Conservation (phyloP, 2,329 filamentous ascomycete genomes). For the Fusarium albidum region DNA sequence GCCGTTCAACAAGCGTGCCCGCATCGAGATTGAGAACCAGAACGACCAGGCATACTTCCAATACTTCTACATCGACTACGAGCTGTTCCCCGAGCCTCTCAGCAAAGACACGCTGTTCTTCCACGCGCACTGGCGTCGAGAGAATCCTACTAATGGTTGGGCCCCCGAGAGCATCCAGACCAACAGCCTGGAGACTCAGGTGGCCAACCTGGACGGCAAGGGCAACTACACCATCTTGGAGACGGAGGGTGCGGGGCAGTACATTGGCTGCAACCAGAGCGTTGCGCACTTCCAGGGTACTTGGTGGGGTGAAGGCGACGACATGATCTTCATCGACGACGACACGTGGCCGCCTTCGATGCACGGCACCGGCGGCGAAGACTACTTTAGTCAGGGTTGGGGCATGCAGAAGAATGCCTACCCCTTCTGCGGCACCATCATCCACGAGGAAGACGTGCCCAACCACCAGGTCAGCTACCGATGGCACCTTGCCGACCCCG, state of each 20-base stretch:
- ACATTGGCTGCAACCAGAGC: slow-evolving; percentile 46
- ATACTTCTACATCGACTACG: slow-evolving; percentile 48
- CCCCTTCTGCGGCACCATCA: slow-evolving; percentile 44
- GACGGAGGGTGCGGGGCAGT: slow-evolving; percentile 42
- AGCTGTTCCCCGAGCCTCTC: slow-evolving; percentile 38
- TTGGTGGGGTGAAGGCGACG: slow-evolving; percentile 47
- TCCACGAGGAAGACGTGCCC: slow-evolving; percentile 45
- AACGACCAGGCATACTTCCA: slow-evolving; percentile 44
- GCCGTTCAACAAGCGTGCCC: slow-evolving; percentile 47
- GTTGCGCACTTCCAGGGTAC: slow-evolving; percentile 45
- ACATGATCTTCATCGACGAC: slow-evolving; percentile 48
- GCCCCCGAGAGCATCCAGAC: slow-evolving; percentile 42
- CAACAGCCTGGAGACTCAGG: slow-evolving; percentile 44
- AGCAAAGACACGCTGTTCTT: slow-evolving; percentile 44
- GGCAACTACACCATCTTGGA: slow-evolving; percentile 44
- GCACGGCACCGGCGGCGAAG: slow-evolving; percentile 46
- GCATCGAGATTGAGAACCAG: slow-evolving; percentile 47
- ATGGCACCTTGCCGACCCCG: slow-evolving; percentile 45
- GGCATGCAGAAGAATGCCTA: slow-evolving; percentile 48
- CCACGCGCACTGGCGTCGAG: slow-evolving; percentile 45
- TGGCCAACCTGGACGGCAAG: slow-evolving; percentile 42
- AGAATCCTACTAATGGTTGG: slow-evolving; percentile 46
- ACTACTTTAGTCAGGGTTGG: slow-evolving; percentile 47
- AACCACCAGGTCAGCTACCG: slow-evolving; percentile 44
- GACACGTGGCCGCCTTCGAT: slow-evolving; percentile 46